phyloP scores from a whole-genome alignment of 1,284 basidiomycete genomes.

The Singerocomus inundabilis region DNA sequence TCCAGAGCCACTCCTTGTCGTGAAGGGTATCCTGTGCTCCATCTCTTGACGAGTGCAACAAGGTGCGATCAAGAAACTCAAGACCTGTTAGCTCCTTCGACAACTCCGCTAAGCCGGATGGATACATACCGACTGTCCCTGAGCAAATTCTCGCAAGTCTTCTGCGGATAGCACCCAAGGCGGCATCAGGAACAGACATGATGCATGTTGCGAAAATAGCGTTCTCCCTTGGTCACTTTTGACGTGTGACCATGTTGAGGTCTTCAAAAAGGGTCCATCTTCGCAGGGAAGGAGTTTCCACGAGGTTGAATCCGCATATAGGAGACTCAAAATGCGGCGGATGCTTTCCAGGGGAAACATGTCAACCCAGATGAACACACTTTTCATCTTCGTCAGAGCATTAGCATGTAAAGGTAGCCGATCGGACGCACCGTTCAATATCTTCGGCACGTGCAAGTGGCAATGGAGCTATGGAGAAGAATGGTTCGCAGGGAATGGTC shows the following conservation, averaged over 20 bases:
- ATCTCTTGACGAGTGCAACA: slow-evolving; percentile 21
- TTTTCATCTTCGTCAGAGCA: slow-evolving; percentile 22
- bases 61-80: slow-evolving; percentile 25
- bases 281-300: slow-evolving; percentile 44
- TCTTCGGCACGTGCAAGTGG: slow-evolving; percentile 35
- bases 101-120: not conserved
- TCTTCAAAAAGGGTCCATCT: slow-evolving; percentile 44
- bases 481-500: slow-evolving; percentile 44
- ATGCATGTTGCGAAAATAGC: slow-evolving; percentile 28
- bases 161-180: slow-evolving; percentile 59
- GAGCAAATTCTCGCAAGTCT: slow-evolving; percentile 56
- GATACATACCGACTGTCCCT: slow-evolving; percentile 44
- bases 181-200: slow-evolving; percentile 58
- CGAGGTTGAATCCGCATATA: slow-evolving; percentile 40
- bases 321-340: slow-evolving; percentile 51
- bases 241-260: slow-evolving; percentile 48
- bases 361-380: slow-evolving; percentile 45
- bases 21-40: slow-evolving; percentile 28
- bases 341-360: slow-evolving; percentile 54
- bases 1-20: slow-evolving; percentile 55
- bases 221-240: slow-evolving; percentile 12
- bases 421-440: slow-evolving; percentile 38
- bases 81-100: slow-evolving; percentile 7
- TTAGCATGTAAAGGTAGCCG: not conserved
- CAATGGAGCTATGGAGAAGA: slow-evolving; percentile 34